Percentiles rank a stretch among this genome's conserved stretches.
Conservation (phyloP, 257 asterid species). For the Penstemon barbatus region DNA sequence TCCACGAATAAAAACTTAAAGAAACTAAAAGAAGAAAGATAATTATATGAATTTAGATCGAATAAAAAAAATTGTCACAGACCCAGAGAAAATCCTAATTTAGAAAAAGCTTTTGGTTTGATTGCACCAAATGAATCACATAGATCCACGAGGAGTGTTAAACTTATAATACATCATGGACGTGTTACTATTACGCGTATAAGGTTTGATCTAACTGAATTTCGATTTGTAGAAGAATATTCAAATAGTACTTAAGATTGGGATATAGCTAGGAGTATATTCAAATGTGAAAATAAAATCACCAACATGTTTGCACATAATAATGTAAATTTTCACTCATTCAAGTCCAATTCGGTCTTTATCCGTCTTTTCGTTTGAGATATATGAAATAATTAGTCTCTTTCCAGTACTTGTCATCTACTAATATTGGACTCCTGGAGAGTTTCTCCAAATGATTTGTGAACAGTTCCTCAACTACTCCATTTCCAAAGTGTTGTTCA, state of each 20-base stretch:
- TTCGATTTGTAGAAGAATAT: not conserved
- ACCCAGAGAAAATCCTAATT: no score
- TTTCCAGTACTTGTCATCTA: conserved; percentile 33
- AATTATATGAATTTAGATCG: no score
- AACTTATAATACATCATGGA: no score
- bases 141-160: no score
- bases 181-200: no score
- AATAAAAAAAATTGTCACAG: no score
- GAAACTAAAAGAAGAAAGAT: no score
- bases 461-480: conserved; percentile 49
- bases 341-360: not conserved
- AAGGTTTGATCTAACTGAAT: not conserved
- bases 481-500: conserved; percentile 49
- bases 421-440: conserved; percentile 31
- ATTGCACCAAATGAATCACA: no score
- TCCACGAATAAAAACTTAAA: no score
- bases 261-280: not conserved
- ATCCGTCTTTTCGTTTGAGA: not conserved
- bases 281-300: not conserved
- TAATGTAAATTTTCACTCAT: not conserved
- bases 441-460: conserved; percentile 35
- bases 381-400: conserved; percentile 47
- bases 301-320: not conserved
- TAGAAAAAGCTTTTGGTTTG: no score
- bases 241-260: not conserved